Evolutionary conservation across 2,329 filamentous ascomycete genomes (phyloP), one percentile per base, ranked within the genome.

Genomic region (Furcasterigmium sp.): DNA sequence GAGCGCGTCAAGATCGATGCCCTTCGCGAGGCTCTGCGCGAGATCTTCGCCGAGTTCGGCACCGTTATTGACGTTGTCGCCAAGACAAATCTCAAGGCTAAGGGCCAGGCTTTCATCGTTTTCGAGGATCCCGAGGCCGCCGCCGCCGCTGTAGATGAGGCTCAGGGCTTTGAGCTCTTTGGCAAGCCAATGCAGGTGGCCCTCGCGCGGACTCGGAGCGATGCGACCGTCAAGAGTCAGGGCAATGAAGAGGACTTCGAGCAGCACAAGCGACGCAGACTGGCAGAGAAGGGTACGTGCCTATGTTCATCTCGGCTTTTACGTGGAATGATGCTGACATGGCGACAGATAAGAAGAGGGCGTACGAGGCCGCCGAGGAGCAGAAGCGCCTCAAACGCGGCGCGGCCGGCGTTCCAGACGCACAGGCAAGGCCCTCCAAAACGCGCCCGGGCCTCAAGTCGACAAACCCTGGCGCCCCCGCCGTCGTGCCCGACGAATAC

Each of bases 401-500:
- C 13, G 67, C 63, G 25, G 61, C 59, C 10, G 67, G 60, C 10
- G 56, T 72, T 5, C 69, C 73, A 35, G 68, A 69, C 14, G 60
- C 64, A 14, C 68, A 75, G 15, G 67, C 59, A 20, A 79, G 85
- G 39, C 80, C 85, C 0, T 69, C 78, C 43, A 91, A 91, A 70
- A 75, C 83, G 14, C 78, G 82, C 55, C 72, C 78, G 19, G 87
- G 87, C 26, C 79, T 91, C 69, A 94, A 94, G 62, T 80, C 87
- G 5, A 85, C 84, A 1, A 81, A 80, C 45, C 76, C 81, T 6
- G 73, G 80, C 13, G 75, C 81, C 2, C 74, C 84, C 4, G 76
- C 85, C 10, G 84, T 90, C 43, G 84, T 97, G 15, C 90, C 91
- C n/a, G 93, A 97, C 76, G 93, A 98, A 68, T 97, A 95, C 64